Evolutionary conservation across 441 rosid species (phyloP), one percentile per base, ranked within the genome.

Genomic region (Populus hybrid): DNA sequence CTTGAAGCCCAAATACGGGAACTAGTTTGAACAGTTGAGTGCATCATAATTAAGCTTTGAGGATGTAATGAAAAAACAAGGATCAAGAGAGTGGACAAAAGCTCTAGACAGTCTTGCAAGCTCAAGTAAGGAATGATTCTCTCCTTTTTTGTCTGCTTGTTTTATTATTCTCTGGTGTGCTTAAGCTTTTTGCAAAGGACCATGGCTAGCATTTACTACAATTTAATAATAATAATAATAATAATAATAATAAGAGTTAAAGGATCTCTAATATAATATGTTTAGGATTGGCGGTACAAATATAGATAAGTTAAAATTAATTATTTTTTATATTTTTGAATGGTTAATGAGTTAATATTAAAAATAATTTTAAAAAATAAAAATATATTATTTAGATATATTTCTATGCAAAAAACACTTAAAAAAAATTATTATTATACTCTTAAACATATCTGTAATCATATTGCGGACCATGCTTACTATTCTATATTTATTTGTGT

Each of bases 91-190:
- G 80, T 50, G 34, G 8, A 36, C 16, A 72, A 76, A 76, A 73
- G 79, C 16, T 71, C 42, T 23, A 46, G 80, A 86, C 84, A 83
- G 87, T 76, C 21, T 50, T 78, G 73, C 70, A 50, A 81, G 79
- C 82, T 78, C 73, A 87, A 86, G 88, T 65, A 84, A 89, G 32
- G 91, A 83, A 87, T 86, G 26, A 84, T 82, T 85, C 85, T 70
- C 76, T 72, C 26, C 11, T 14, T n/a, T 8, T 57, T 28, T 70
- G 50, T 28, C 23, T 0, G 16, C 11, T 21, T 46, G 14, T 40
- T 28, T 12, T 18, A 3, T 68, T 6, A 14, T 32, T 59, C 4
- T n/a, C 64, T 8, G 64, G 11, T n/a, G 23, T 59, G 64, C n/a
- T 2, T 7, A n/a, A 9, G 9, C 24, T 59, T 59, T n/a, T 8